Evolutionary conservation across 2,329 filamentous ascomycete species (phyloP), one percentile per base, ranked within the genome.

Genomic region (Phyllosticta citrichinensis): DNA sequence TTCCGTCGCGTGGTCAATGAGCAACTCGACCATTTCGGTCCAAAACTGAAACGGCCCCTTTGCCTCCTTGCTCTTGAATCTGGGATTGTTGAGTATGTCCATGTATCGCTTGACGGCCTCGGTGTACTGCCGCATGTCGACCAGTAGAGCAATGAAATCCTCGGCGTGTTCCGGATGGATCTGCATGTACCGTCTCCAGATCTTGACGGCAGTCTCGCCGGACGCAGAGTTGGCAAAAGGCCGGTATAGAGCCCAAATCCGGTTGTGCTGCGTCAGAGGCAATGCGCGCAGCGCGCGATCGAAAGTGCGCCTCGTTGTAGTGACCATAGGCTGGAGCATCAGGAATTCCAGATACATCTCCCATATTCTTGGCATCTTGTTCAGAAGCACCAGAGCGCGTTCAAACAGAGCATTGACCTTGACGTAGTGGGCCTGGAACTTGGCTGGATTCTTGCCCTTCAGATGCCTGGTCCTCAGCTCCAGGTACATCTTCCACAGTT

Each of bases 341-440:
- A 99, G 80, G 71, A 99, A 97, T 56, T 83, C 83, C 64, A 99
- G 85, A 73, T 97, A 99, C 86, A 97, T 90, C 73, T 97, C 92
- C 95, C 94, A 99, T 71, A 99, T 94, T 66, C 86, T 84, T 24
- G 95, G 94, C 94, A 99, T 99, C 77, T 99, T 99, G 77, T 99
- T 97, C 64, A 99, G 83, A 51, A 99, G 81, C 62, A 97, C 89
- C 57, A 99, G 79, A 3, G 94, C 92, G 67, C 90, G 84, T 77
- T 99, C 94, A 72, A 96, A 99, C 51, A 97, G 84, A 59, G 89
- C 83, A 73, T 99, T 99, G 72, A 97, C 91, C 75, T 97, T 99
- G 70, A 86, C 83, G 75, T 88, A 97, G 70, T 99, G 92, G 62
- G 83, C 78, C 58, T 85, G 84, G 73, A 89, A 91, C 62, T 86